Evolutionary conservation across 192 early-diverging fungal genomes (phyloP), one percentile per base, ranked within the genome.

Genomic region (Phlyctochytrium arcticum): DNA sequence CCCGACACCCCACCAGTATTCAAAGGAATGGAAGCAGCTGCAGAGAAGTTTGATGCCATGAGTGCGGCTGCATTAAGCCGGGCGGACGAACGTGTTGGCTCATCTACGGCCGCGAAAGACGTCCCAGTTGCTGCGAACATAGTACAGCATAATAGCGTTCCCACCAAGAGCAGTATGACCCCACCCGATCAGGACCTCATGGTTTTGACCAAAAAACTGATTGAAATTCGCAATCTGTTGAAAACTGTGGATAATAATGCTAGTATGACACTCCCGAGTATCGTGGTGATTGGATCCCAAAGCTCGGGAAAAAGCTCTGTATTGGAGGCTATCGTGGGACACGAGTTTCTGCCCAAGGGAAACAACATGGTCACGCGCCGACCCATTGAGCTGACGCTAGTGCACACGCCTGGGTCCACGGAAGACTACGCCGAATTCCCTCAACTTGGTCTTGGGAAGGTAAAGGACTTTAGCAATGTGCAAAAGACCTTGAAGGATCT

Each of bases 291-390:
- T 62, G 81, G 81, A 9, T 75, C 73, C 0, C 81, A 83, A 54
- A 72, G 68, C 50, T 71, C 67, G 24, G 97, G 97, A 50, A 99
- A 99, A 72, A 93, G 90, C 55, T 95, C 93, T 10, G 95, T 99
- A 12, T 75, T 99, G 12, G 97, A 99, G 67, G 92, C 90, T 64
- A 88, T 99, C 37, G 94, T 97, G 9, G 93, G 95, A 8, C 85
- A 91, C 30, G 97, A 99, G 76, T 98, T 99, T 72, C 67, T 99
- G 62, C 97, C 97, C 48, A 95, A 93, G 88, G 60, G 92, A 79
- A 29, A 88, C 86, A 79, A 85, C 46, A 98, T 98, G 75, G 96
- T 98, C 42, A 98, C 96, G 36, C 87, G 96, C 57, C 85, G 96
- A 24, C 96, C 96, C 24, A 85, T 98, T 69, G 90, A 93, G n/a